Evolutionary conservation across 2,329 filamentous ascomycete species (phyloP).

Genomic region (Ophiostoma ulmi): DNA sequence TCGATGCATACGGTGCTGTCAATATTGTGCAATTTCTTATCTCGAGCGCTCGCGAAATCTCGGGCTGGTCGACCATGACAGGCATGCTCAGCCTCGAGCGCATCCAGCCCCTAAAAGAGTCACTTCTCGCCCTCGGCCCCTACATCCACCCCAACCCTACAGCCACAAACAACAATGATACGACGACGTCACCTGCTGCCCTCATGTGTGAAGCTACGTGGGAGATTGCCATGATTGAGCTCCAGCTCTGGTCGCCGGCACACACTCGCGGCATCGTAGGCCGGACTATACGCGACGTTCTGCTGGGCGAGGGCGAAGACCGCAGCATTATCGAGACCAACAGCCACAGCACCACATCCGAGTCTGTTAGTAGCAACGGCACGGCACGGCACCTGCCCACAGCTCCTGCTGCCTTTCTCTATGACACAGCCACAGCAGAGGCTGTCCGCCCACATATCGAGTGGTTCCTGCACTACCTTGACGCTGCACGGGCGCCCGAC

Average conservation of each 20-base stretch:
- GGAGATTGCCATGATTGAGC: conserved; percentile 41
- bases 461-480: conserved; percentile 23
- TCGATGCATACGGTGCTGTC: conserved; percentile 40
- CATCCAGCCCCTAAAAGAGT: conserved; percentile 35
- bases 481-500: conserved; percentile 26
- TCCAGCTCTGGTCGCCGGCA: conserved; percentile 40
- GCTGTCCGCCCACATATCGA: conserved; percentile 31
- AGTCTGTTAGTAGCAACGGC: conserved; percentile 21
- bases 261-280: conserved; percentile 39
- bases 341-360: background rate
- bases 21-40: conserved; percentile 41
- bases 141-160: conserved; percentile 29
- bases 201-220: conserved; percentile 36
- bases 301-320: conserved; percentile 23
- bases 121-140: conserved; percentile 35
- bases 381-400: conserved; percentile 33
- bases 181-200: conserved; percentile 8
- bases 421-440: conserved; percentile 32
- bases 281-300: conserved; percentile 35
- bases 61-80: conserved; percentile 42
- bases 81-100: conserved; percentile 39
- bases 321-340: background rate
- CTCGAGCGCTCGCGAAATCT: conserved; percentile 40
- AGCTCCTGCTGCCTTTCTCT: conserved; percentile 32
- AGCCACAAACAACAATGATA: conserved; percentile 18